A percentile compares a stretch with the other conserved stretches of the same genome.
These are phyloP conservation scores for Aspergillus vadensis DNA, from an alignment of 2,329 filamentous ascomycete genomes.

Conservation along the genomic window DNA sequence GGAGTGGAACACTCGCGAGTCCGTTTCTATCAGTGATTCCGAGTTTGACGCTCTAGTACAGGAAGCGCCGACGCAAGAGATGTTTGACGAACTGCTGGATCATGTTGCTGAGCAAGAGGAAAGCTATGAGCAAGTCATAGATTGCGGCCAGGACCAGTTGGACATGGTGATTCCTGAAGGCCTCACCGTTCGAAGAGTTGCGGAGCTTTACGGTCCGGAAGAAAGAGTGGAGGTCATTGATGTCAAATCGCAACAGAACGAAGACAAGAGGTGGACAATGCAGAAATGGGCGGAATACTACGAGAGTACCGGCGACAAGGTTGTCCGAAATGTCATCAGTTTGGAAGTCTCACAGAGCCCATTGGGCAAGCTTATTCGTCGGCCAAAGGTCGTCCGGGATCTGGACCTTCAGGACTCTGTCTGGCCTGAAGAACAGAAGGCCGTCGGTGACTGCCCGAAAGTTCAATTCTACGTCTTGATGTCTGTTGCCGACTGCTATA, in stretches of 20 bases:
- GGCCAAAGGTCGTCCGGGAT: conserved; percentile 66
- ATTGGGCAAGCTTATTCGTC: conserved; percentile 62
- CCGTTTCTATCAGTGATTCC: conserved; percentile 29
- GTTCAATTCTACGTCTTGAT: conserved; percentile 71
- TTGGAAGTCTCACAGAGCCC: conserved; percentile 67
- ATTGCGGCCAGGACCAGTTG: conserved; percentile 65
- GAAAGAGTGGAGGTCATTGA: conserved; percentile 68
- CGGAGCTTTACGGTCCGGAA: conserved; percentile 64
- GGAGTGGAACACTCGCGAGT: conserved; percentile 58
- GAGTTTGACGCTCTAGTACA: conserved; percentile 34
- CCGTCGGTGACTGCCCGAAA: conserved; percentile 60
- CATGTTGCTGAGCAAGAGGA: conserved; percentile 31
- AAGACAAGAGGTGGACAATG: conserved; percentile 66
- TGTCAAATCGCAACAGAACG: conserved; percentile 68
- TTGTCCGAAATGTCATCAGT: conserved; percentile 69
- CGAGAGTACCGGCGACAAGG: conserved; percentile 60
- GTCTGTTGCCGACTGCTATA: conserved; percentile 71
- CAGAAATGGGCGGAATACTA: conserved; percentile 70
- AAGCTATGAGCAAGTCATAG: conserved; percentile 49
- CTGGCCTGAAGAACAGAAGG: conserved; percentile 54
- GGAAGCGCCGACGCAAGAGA: conserved; percentile 41
- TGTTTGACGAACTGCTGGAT: conserved; percentile 43
- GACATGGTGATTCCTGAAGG: conserved; percentile 69
- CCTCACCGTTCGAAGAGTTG: conserved; percentile 64
- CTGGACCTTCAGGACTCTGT: conserved; percentile 57